These are phyloP conservation scores for Boletus speciosus DNA, from an alignment of 768 basidiomycete species.

Conservation along the genomic window DNA sequence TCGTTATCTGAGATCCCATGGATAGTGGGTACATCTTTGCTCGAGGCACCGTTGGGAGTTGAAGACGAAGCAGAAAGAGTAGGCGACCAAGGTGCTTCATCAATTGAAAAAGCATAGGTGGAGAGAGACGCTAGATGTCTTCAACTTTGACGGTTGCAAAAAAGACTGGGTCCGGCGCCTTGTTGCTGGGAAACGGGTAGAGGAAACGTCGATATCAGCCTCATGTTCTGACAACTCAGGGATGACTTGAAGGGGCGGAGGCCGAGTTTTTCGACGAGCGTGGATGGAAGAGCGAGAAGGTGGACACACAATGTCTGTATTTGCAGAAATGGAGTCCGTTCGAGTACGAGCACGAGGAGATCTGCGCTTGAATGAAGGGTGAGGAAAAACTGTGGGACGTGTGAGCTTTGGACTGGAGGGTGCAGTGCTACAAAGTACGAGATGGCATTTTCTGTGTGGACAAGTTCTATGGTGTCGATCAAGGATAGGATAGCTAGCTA, in stretches of 20 bases:
- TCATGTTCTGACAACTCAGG: slow-evolving; percentile 27
- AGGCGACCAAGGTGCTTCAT: slow-evolving; percentile 25
- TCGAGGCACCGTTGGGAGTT: slow-evolving; percentile 39
- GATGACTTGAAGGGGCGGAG: slow-evolving; percentile 33
- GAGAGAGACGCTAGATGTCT: slow-evolving; percentile 28
- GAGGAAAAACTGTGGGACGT: slow-evolving; percentile 18
- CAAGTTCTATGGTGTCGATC: too few relatives aligned
- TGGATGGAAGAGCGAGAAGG: slow-evolving; percentile 6
- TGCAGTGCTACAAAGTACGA: slow-evolving; percentile 12
- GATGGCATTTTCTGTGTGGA: slow-evolving; percentile 12
- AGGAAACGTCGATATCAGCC: neutral
- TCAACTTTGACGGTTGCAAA: neutral
- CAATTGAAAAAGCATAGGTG: slow-evolving; percentile 26
- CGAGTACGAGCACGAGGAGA: slow-evolving; percentile 21
- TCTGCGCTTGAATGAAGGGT: slow-evolving; percentile 24
- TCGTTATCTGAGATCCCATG: slow-evolving; percentile 59
- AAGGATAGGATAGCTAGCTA: too few relatives aligned
- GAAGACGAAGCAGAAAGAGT: slow-evolving; percentile 33
- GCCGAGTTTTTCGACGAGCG: slow-evolving; percentile 14
- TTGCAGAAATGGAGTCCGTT: slow-evolving; percentile 13
- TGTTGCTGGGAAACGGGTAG: slow-evolving; percentile 13
- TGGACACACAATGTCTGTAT: slow-evolving; percentile 1
- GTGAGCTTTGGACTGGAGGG: slow-evolving; percentile 1
- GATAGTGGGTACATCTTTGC: slow-evolving; percentile 43
- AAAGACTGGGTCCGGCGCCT: slow-evolving; percentile 14